phyloP scores from a whole-genome alignment of 164 flowering plant species.

The Nymphaea colorata region DNA sequence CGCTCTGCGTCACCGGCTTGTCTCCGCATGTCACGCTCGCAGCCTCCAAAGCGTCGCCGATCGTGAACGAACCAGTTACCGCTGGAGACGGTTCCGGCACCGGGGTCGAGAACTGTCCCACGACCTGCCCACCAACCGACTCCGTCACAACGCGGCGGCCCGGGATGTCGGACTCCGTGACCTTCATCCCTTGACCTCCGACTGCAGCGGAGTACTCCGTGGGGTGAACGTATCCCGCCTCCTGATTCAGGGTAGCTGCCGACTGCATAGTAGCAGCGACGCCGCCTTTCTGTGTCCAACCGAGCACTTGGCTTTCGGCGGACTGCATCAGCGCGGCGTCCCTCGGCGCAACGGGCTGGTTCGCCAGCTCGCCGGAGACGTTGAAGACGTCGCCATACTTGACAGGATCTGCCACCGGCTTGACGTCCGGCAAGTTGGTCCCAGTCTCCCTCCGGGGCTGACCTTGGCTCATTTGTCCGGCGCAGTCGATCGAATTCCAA shows the following conservation, averaged over 20 bases:
- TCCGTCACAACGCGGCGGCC: slow-evolving; percentile 2
- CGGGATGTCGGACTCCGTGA: slow-evolving; percentile 1
- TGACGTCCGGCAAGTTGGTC: too few relatives aligned
- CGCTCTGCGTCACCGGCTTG: slow-evolving; percentile 45
- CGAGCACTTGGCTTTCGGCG: slow-evolving; percentile 33
- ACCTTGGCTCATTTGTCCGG: too few relatives aligned
- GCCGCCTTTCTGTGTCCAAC: slow-evolving; percentile 31
- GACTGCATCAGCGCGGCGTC: slow-evolving; percentile 42
- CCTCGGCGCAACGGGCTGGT: slow-evolving; percentile 26
- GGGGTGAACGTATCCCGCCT: slow-evolving; percentile 31
- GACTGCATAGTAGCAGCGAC: slow-evolving; percentile 38
- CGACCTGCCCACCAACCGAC: slow-evolving; percentile 1
- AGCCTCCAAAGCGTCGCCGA: slow-evolving; percentile 70
- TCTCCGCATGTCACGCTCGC: slow-evolving; percentile 42
- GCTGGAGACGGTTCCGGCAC: not conserved
- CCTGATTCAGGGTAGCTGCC: slow-evolving; percentile 20
- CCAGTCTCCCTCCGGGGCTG: too few relatives aligned
- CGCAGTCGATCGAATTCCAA: too few relatives aligned
- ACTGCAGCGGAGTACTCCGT: slow-evolving; percentile 18
- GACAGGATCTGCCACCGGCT: slow-evolving; percentile 6
- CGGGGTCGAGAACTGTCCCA: not conserved
- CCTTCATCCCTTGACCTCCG: slow-evolving; percentile 19
- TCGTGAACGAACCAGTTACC: slow-evolving; percentile 23
- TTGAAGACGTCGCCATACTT: slow-evolving; percentile 40
- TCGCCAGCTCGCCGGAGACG: slow-evolving; percentile 29